phyloP scores from a whole-genome alignment of 129 eudicot genomes.

The Cynara cardunculus region DNA sequence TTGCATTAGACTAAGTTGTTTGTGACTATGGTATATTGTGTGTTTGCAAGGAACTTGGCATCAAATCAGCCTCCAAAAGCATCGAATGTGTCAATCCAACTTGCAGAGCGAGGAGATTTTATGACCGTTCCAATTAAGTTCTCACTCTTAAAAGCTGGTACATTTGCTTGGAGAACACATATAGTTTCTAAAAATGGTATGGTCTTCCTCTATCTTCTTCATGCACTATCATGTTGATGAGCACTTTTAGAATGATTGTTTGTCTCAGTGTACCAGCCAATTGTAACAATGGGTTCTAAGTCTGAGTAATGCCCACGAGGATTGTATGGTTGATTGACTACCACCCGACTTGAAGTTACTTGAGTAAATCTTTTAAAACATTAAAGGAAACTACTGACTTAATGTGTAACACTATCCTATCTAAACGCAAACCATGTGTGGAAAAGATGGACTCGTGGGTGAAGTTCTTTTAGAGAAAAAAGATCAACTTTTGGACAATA shows the following conservation, averaged over 20 bases:
- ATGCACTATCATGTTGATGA: not conserved
- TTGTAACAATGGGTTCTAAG: not conserved
- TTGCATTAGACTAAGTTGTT: not conserved
- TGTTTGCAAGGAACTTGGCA: slow-evolving; percentile 55
- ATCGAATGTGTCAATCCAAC: slow-evolving; percentile 58
- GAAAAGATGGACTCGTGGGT: not conserved
- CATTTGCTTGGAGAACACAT: slow-evolving; percentile 89
- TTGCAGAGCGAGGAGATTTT: slow-evolving; percentile 44
- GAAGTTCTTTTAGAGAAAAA: not conserved
- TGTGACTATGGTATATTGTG: slow-evolving; percentile 1
- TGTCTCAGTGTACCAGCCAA: not conserved
- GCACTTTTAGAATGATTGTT: not conserved
- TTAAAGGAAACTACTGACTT: not conserved
- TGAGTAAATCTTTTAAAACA: not conserved
- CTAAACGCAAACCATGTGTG: not conserved
- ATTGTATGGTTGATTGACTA: not conserved
- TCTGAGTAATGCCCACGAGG: not conserved
- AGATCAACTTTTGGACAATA: not conserved
- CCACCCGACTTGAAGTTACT: not conserved
- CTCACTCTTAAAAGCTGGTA: slow-evolving; percentile 50
- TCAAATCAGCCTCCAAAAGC: slow-evolving; percentile 60
- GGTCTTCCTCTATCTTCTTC: slow-evolving; percentile 13
- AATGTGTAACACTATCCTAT: not conserved
- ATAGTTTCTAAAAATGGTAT: slow-evolving; percentile 66
- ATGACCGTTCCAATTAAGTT: slow-evolving; percentile 63